Base-by-base conservation (phyloP, 1,284 basidiomycete genomes). In the Puccinia horiana region DNA sequence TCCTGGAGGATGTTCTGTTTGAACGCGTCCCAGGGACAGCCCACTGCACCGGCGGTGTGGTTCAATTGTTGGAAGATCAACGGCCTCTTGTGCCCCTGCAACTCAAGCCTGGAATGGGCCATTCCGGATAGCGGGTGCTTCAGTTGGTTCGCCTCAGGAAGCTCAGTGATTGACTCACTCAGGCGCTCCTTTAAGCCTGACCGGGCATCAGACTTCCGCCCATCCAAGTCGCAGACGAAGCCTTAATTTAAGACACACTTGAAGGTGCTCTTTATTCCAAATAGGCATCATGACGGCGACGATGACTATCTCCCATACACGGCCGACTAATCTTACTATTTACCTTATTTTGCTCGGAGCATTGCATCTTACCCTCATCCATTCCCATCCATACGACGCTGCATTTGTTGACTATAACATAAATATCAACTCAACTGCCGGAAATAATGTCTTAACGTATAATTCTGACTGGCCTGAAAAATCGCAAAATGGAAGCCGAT, bases 351-450 rank as follows among this genome's bases (percentile, higher is more conserved):
- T 75, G 11, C 37, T 61, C 20, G 54, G 54, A 2, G 3, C 29
- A 26, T n/a, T 74, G 35, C 72, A 32, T 12, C 29, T 75, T 23
- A 44, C 29, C 52, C 65, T 44, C 37, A 74, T 81, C 56, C n/a
- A 37, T 54, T 54, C 80, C 14, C 58, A 75, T 74, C 80, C 70
- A 47, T 96, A 93, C 86, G 90, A 91, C 76, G 90, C 91, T n/a
- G 91, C 92, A 82, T 91, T 95, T 83, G 88, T 89, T 73, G 89
- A 91, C 83, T 95, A 92, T 89, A 96, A 96, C 86, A 88, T 96
- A 86, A 96, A 96, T 88, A 88, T 90, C 85, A 95, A 94, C 87
- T 88, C 93, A 87, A 89, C 91, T 88, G 92, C 93, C 32, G 88
- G 90, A 70, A 89, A 90, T 81, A 84, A 86, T 65, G 91, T 92